Evolutionary conservation across 116 monocot species (phyloP).

Genomic region (Thalassia testudinum): DNA sequence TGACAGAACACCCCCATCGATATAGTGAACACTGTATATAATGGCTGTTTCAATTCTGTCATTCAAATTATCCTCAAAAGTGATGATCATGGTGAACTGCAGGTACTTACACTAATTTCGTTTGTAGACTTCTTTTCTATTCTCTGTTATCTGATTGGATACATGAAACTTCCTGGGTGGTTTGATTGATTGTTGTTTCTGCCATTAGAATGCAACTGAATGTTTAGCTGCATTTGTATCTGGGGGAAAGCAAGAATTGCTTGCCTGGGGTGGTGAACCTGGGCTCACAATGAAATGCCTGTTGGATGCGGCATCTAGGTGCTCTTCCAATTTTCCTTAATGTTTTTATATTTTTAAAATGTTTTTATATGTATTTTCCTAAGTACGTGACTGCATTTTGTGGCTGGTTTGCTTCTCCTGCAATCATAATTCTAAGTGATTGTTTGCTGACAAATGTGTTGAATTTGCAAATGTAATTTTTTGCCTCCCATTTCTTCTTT

Average conservation of each 20-base stretch:
- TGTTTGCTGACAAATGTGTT: too few species aligned
- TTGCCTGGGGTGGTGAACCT: conserved; percentile 59
- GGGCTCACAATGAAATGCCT: conserved; percentile 61
- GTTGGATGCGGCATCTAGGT: conserved; percentile 90
- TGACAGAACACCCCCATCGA: conserved; percentile 64
- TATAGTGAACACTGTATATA: conserved; percentile 58
- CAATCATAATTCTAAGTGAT: too few species aligned
- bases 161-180: background rate
- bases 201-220: conserved; percentile 87
- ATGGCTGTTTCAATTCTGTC: conserved; percentile 55
- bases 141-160: background rate
- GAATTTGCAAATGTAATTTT: too few species aligned
- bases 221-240: conserved; percentile 74
- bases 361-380: too few species aligned
- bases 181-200: conserved; percentile 1
- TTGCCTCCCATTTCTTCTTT: too few species aligned
- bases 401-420: too few species aligned
- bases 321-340: background rate
- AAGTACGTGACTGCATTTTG: too few species aligned
- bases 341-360: conserved; percentile 2
- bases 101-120: conserved; percentile 24
- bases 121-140: background rate
- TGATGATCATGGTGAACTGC: conserved; percentile 91
- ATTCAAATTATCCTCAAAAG: conserved; percentile 58
- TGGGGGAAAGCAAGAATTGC: conserved; percentile 70